Conservation (phyloP, 2,329 filamentous ascomycete species). For the Fusarium lyarnte region DNA sequence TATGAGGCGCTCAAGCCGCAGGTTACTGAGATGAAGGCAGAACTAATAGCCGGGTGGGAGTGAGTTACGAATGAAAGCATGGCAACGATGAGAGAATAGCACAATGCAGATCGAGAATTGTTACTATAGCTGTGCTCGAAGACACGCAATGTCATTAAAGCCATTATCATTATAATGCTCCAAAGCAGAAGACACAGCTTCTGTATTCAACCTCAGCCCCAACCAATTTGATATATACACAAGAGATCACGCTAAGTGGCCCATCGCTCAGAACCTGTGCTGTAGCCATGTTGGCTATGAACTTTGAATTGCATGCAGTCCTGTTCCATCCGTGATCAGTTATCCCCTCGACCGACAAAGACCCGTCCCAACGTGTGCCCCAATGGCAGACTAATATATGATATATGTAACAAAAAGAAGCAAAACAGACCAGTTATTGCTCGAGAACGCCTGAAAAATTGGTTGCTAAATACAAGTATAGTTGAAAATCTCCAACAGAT, state of each 20-base stretch:
- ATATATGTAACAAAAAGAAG: slow-evolving; percentile 12
- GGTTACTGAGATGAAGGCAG: slow-evolving; percentile 27
- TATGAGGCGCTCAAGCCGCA: slow-evolving; percentile 38
- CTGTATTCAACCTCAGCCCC: slow-evolving; percentile 34
- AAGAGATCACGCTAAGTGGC: slow-evolving; percentile 13
- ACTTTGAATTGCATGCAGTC: slow-evolving; percentile 20
- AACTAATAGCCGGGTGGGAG: slow-evolving; percentile 22
- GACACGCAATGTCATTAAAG: slow-evolving; percentile 17
- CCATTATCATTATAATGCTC: slow-evolving; percentile 22
- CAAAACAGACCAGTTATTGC: slow-evolving; percentile 21
- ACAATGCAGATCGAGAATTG: not conserved
- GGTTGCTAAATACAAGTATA: slow-evolving; percentile 14
- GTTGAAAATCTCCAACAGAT: slow-evolving; percentile 31
- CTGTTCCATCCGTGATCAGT: slow-evolving; percentile 15
- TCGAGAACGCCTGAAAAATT: slow-evolving; percentile 36
- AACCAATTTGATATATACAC: slow-evolving; percentile 39
- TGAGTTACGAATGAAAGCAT: not conserved
- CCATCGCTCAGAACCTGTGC: slow-evolving; percentile 20
- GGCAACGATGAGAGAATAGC: not conserved
- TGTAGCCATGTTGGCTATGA: slow-evolving; percentile 17
- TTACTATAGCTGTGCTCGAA: not conserved
- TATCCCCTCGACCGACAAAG: not conserved
- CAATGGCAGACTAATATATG: slow-evolving; percentile 10
- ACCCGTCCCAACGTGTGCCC: slow-evolving; percentile 6
- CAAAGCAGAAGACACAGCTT: slow-evolving; percentile 32